Conservation (phyloP, 495 filamentous ascomycete genomes). For the Aspergillus funiculosus region DNA sequence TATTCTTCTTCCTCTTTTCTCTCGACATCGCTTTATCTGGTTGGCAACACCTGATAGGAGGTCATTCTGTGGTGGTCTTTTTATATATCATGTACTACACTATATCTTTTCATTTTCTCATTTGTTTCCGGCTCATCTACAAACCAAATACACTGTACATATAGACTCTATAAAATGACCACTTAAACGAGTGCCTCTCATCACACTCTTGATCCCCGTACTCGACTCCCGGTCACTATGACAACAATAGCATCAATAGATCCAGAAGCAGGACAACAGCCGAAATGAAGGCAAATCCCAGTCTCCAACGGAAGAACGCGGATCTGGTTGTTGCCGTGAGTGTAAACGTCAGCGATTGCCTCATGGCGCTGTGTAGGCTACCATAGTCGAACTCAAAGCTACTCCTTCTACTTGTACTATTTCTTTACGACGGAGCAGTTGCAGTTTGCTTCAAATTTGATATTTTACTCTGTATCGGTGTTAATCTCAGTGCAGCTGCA, state of each 20-base stretch:
- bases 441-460: no score
- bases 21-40: slow-evolving; percentile 4
- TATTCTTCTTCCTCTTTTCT: background rate
- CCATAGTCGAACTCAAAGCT: slow-evolving; percentile 1
- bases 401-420: background rate
- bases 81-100: slow-evolving; percentile 31
- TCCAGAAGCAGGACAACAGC: no score
- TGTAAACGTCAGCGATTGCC: slow-evolving; percentile 7
- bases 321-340: background rate
- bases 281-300: no score
- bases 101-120: slow-evolving; percentile 17
- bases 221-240: no score
- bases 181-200: slow-evolving; percentile 18
- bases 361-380: background rate
- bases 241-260: no score
- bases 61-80: slow-evolving; percentile 28
- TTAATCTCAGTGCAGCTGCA: no score
- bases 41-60: slow-evolving; percentile 11
- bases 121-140: slow-evolving; percentile 19
- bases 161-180: slow-evolving; percentile 42
- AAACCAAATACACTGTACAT: slow-evolving; percentile 39
- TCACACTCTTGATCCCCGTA: background rate
- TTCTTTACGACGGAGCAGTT: no score
- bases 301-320: background rate
- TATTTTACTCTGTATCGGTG: no score